phyloP scores from a whole-genome alignment of 225 moss, liverwort and hornwort genomes.

The Physcomitrium patens region DNA sequence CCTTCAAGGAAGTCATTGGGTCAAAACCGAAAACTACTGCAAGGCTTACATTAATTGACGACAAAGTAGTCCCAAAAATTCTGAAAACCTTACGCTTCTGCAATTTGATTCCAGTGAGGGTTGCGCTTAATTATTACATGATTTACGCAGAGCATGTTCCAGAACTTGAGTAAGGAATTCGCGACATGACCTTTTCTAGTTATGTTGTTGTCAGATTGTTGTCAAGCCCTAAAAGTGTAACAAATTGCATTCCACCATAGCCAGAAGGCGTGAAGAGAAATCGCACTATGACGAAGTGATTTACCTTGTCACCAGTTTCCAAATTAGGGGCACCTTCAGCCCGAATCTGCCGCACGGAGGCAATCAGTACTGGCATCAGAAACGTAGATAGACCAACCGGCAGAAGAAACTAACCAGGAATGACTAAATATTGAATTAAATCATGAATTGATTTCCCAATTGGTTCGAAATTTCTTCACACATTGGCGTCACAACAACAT shows the following conservation, averaged over 20 bases:
- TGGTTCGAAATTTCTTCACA: background rate
- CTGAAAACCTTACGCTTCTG: slow-evolving; percentile 20
- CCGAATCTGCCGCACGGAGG: slow-evolving; percentile 30
- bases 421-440: slow-evolving; percentile 11
- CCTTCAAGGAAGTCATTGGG: slow-evolving; percentile 31
- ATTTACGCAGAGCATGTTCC: too few species aligned
- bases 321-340: slow-evolving; percentile 43
- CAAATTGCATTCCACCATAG: background rate
- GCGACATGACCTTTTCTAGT: too few species aligned
- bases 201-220: background rate
- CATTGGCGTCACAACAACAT: background rate
- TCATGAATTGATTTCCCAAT: background rate
- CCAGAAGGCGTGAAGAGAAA: background rate
- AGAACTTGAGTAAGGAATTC: too few species aligned
- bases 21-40: slow-evolving; percentile 1
- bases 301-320: slow-evolving; percentile 44
- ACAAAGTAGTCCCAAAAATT: background rate
- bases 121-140: background rate
- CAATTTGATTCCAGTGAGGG: background rate
- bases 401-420: background rate
- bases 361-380: slow-evolving; percentile 1
- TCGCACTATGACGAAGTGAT: background rate
- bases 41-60: background rate
- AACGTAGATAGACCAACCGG: background rate
- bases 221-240: background rate